phyloP scores from a whole-genome alignment of 31 red algal species.

The Endocladia muricata region DNA sequence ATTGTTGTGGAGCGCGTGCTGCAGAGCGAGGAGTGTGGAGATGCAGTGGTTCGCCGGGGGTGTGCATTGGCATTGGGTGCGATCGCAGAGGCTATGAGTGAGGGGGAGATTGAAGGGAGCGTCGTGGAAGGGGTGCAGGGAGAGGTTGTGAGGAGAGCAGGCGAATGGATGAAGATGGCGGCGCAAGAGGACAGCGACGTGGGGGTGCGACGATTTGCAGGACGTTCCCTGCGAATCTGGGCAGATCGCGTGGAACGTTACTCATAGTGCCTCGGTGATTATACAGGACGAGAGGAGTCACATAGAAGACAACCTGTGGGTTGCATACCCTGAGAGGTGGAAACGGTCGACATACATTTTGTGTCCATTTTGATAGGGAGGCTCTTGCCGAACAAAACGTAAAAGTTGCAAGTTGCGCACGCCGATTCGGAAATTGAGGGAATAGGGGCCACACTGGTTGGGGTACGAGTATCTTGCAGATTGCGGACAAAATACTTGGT shows the following conservation, averaged over 20 bases:
- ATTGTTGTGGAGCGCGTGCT: constrained; percentile 18
- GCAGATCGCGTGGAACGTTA: constrained; percentile 12
- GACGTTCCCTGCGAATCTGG: constrained; percentile 24
- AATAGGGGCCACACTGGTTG: too few species aligned
- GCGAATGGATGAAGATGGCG: constrained; percentile 41
- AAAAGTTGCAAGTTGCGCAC: too few species aligned
- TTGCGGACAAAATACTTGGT: too few species aligned
- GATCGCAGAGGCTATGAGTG: constrained; percentile 30
- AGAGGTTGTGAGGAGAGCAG: neutral
- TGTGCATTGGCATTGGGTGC: constrained; percentile 21
- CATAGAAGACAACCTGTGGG: too few species aligned
- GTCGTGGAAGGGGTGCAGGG: neutral
- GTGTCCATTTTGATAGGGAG: too few species aligned
- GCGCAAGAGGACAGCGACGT: constrained; percentile 31
- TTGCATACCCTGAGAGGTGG: too few species aligned
- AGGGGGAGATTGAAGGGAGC: constrained; percentile 13
- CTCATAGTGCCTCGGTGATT: neutral
- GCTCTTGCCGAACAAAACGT: too few species aligned
- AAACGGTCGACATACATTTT: too few species aligned
- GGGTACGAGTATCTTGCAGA: too few species aligned
- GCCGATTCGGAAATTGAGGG: too few species aligned
- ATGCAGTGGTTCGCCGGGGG: constrained; percentile 36
- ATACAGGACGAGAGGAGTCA: too few species aligned
- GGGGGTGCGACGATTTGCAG: constrained; percentile 41
- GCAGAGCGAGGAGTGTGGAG: neutral